Evolutionary conservation across 179 eudicot genomes (phyloP), one percentile per base, ranked within the genome.

Genomic region (Silene noctiflora): DNA sequence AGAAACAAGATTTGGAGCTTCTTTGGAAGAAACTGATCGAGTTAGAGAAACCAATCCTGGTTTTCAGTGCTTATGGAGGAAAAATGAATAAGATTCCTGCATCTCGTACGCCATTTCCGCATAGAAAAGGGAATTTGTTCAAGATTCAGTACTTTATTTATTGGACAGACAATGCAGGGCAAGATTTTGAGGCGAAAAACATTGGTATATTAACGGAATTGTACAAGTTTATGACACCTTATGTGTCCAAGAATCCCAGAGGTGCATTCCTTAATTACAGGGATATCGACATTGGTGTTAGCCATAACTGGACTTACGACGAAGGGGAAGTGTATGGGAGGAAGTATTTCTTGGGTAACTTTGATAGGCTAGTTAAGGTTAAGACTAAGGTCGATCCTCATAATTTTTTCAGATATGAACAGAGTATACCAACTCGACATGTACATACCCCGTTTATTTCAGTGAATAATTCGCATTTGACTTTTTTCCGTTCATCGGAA

Each of bases 31-130:
- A 73, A 33, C 4, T 78, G 55, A 68, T 19, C 0, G 76, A 78
- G 27, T n/a, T 78, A 5, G 65, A 35, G 66, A 73, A 78, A 67
- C 81, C 73, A 1, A 67, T 67, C 17, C 24, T 78, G 17, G 81
- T 73, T 39, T 78, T 73, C 19, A 73, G 71, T 51, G 20, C 75
- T n/a, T 77, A 77, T 77, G 79, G 79, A 39, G 79, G 79, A 22
- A 55, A 24, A 70, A 77, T 77, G 79, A 69, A 17, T 12, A 39
- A 33, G 13, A 78, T 78, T 56, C 16, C 77, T 6, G 77, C 42
- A 0, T 21, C 44, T 17, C 44, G 11, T 6, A 78, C 81, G 25
- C 73, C 77, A 25, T 78, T 78, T 67, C 81, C 81, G 35, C 77
- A 78, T 39, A 73, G 73, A 33, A 16, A 73, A 62, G 80, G 76